phyloP scores from a whole-genome alignment of 495 filamentous ascomycete genomes.

The Aspergillus wentii region DNA sequence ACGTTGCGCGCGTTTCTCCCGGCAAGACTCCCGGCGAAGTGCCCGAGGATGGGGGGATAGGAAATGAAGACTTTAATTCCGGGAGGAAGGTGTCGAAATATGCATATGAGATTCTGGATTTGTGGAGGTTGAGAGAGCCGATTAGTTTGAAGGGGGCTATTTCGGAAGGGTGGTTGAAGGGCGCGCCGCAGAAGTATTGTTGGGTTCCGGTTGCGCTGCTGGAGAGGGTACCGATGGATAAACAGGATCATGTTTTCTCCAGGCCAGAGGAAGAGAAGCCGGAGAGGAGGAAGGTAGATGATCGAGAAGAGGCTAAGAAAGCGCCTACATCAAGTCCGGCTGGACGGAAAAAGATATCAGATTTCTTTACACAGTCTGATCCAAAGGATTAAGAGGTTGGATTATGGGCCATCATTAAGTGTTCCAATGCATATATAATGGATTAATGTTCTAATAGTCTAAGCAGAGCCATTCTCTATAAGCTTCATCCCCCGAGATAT shows the following conservation, averaged over 20 bases:
- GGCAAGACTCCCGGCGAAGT: constrained; percentile 23
- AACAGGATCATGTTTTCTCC: constrained; percentile 10
- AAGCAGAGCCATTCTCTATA: too few species aligned
- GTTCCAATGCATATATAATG: too few species aligned
- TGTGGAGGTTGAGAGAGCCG: constrained; percentile 23
- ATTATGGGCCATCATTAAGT: too few species aligned
- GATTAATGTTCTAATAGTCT: too few species aligned
- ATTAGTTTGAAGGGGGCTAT: constrained; percentile 22
- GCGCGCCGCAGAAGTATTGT: constrained; percentile 27
- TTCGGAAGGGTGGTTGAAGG: constrained; percentile 13
- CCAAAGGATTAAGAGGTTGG: too few species aligned
- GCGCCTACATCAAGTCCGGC: background rate
- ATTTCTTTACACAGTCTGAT: too few species aligned
- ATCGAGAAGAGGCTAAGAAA: constrained; percentile 5
- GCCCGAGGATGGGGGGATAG: constrained; percentile 27
- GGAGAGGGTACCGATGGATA: constrained; percentile 6
- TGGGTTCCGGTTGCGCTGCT: constrained; percentile 12
- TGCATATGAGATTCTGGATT: constrained; percentile 29
- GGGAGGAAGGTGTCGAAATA: constrained; percentile 27
- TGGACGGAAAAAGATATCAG: too few species aligned
- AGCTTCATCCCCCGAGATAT: constrained; percentile 3
- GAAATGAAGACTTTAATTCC: constrained; percentile 38
- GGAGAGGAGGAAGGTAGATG: constrained; percentile 3
- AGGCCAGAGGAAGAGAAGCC: constrained; percentile 12
- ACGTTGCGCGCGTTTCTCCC: constrained; percentile 15